Conservation (phyloP, 2,329 filamentous ascomycete species). For the Cladosporium sp. region DNA sequence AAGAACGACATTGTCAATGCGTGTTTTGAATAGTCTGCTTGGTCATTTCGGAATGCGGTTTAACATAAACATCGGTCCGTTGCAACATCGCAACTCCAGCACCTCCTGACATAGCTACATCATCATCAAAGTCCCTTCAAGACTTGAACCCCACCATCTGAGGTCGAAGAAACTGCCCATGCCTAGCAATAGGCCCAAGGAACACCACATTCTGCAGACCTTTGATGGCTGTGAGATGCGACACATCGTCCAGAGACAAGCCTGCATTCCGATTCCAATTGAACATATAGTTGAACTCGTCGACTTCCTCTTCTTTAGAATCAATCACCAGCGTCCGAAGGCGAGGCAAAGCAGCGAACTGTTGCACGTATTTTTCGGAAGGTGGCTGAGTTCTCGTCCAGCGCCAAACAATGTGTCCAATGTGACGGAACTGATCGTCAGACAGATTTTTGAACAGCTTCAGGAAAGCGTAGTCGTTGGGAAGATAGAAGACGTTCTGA, state of each 20-base stretch:
- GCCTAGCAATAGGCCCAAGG: not conserved
- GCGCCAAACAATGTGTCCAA: not conserved
- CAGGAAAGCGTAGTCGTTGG: not conserved
- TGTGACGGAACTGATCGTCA: not conserved
- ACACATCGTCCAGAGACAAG: not conserved
- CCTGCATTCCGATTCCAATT: not conserved
- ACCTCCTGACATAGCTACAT: not conserved
- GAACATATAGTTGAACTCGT: not conserved
- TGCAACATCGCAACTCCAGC: not conserved
- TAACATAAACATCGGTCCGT: not conserved
- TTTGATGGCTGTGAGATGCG: not conserved
- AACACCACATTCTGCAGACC: not conserved
- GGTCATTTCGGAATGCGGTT: not conserved
- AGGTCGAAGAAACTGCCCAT: not conserved
- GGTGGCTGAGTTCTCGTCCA: not conserved
- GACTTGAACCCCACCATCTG: not conserved
- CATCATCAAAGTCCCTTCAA: not conserved
- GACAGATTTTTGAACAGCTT: not conserved
- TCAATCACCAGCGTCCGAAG: not conserved
- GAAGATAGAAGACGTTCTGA: not conserved
- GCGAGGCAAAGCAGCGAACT: not conserved
- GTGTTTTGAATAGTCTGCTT: not conserved
- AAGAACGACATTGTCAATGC: not conserved
- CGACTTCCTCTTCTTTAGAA: not conserved
- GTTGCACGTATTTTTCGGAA: not conserved